A percentile compares a stretch with the other conserved stretches of the same genome.
Conservation (phyloP, 2,329 filamentous ascomycete species). For the Akanthomyces lecanii region DNA sequence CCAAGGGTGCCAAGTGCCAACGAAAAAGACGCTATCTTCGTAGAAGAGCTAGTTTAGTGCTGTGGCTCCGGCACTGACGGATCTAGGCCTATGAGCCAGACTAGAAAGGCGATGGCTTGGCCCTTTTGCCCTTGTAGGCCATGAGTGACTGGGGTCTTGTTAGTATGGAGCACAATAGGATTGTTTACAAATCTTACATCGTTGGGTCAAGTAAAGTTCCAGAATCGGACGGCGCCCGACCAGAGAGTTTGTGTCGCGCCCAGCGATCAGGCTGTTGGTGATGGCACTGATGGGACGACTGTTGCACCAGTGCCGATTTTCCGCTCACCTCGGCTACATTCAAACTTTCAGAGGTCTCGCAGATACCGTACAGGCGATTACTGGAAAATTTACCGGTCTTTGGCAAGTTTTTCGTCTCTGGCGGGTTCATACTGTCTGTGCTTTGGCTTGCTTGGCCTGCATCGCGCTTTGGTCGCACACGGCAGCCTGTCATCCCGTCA, state of each 20-base stretch:
- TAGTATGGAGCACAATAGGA: not conserved
- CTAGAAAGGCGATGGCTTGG: not conserved
- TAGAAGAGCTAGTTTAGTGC: not conserved
- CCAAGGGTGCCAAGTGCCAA: not conserved
- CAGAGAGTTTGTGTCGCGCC: not conserved
- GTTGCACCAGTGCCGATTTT: not conserved
- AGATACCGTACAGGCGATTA: not conserved
- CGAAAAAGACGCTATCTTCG: not conserved
- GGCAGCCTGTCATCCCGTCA: not conserved
- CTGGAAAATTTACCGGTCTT: not conserved
- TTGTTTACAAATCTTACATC: constrained; percentile 4
- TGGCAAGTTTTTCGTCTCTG: not conserved
- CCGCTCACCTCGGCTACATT: not conserved
- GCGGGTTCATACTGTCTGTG: not conserved
- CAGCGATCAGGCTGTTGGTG: not conserved
- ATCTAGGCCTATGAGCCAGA: constrained; percentile 7
- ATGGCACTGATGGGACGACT: not conserved
- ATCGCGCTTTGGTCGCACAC: not conserved
- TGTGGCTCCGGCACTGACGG: constrained; percentile 5
- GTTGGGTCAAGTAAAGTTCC: not conserved
- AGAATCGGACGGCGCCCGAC: not conserved
- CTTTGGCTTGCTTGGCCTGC: not conserved
- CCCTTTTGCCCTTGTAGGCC: not conserved
- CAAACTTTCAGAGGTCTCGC: not conserved
- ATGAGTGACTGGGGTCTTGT: not conserved